Base-by-base conservation (phyloP, 2,329 filamentous ascomycete genomes). In the Xylariomycetidae sp. region DNA sequence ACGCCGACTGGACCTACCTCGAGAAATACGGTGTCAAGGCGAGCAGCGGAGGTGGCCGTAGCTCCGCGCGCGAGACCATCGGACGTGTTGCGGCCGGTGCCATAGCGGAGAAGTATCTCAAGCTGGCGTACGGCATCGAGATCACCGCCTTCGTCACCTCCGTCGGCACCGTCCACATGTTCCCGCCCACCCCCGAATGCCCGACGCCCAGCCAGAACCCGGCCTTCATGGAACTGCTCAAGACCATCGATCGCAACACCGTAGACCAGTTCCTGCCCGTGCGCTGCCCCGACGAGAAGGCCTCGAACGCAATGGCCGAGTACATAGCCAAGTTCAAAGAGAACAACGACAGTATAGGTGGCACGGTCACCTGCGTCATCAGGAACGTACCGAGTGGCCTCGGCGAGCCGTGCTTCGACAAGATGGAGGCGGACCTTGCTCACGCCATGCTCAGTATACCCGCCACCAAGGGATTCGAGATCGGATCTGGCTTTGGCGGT, bases 1-100 rank as follows among this genome's bases (percentile, higher is more conserved):
- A 96, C 64, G 90, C 92, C 39, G 90, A 96, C 64, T 95, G 84
- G 77, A 96, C 92, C 40, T 96, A 96, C 65, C 72, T 95, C 40
- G 85, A 95, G 61, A 96, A 96, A 67, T 98, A 98, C 60, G 90
- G 90, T 37, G 80, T 93, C 49, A 93, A 93, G 69, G 88, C 92
- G 23, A 85, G 79, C 58, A 88, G 81, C 41, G 90, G 92, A 38
- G 90, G 92, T 49, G 90, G 92, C 34, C 76, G 92, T 42, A 89
- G 83, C 58, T 89, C 82, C 58, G 92, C 92, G n/a, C 73, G 90
- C 45, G 90, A 96, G 72, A 96, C 90, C 9, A 95, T 96, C 56
- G 87, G 83, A 43, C 77, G 90, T 48, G 90, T 96, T 15, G 89
- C 90, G 31, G 89, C 89, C 14, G 88, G 89, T 38, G 85, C 88